Evolutionary conservation across 495 filamentous ascomycete species (phyloP).

Genomic region (Cryomyces minteri): DNA sequence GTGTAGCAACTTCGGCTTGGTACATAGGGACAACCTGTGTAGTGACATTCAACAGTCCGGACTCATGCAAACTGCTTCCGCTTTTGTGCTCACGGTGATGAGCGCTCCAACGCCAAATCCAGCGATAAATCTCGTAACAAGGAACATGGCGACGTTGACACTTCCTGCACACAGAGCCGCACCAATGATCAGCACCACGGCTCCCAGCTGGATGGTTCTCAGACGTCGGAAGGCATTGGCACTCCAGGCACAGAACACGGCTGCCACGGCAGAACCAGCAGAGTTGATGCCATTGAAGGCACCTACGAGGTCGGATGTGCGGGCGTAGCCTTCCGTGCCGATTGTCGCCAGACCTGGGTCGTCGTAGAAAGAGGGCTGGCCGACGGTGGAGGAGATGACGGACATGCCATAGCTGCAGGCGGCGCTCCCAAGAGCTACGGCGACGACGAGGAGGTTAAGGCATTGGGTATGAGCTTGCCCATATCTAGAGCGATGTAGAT

Average conservation of each 20-base stretch:
- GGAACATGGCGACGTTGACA: constrained; percentile 10
- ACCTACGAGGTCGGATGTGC: constrained; percentile 28
- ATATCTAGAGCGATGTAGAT: not conserved
- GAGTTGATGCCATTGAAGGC: constrained; percentile 31
- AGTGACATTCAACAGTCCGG: not conserved
- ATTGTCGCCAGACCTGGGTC: constrained; percentile 25
- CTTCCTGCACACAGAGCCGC: constrained; percentile 9
- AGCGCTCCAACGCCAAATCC: constrained; percentile 9
- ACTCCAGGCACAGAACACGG: constrained; percentile 1
- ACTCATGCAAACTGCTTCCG: not conserved
- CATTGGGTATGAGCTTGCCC: constrained; percentile 13
- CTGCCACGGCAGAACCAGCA: constrained; percentile 12
- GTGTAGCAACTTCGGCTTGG: constrained; percentile 10
- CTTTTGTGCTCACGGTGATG: not conserved
- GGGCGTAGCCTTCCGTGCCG: constrained; percentile 23
- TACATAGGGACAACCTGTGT: constrained; percentile 9
- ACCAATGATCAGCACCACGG: constrained; percentile 6
- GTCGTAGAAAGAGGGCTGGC: constrained; percentile 31
- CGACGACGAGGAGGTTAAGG: constrained; percentile 16
- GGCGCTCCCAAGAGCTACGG: constrained; percentile 14
- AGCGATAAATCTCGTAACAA: constrained; percentile 6
- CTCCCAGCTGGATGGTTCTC: constrained; percentile 9
- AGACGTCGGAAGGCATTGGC: constrained; percentile 6
- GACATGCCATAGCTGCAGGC: constrained; percentile 30
- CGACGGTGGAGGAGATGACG: constrained; percentile 32